These are phyloP conservation scores for Xylaria nigripes DNA, from an alignment of 495 filamentous ascomycete species.

Conservation along the genomic window DNA sequence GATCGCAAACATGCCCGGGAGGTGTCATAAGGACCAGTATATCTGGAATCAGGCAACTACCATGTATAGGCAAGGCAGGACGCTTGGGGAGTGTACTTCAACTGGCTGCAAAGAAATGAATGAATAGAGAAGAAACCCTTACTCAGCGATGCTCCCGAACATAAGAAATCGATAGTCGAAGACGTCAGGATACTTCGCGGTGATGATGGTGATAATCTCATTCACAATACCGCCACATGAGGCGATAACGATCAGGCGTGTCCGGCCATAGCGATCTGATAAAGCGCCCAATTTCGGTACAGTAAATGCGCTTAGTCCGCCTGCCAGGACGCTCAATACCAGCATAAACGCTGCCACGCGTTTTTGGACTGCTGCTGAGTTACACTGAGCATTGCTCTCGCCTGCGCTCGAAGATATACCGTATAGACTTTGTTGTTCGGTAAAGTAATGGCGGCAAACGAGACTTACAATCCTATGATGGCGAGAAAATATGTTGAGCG, in stretches of 20 bases:
- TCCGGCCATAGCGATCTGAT: slow-evolving; percentile 84
- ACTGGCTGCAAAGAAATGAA: no score
- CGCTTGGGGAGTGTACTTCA: no score
- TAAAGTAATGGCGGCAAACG: slow-evolving; percentile 71
- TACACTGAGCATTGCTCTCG: slow-evolving; percentile 64
- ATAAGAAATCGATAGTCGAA: slow-evolving; percentile 68
- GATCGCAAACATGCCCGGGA: not conserved
- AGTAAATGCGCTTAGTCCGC: slow-evolving; percentile 63
- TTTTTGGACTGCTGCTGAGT: slow-evolving; percentile 59
- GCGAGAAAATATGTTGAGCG: slow-evolving; percentile 7
- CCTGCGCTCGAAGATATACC: slow-evolving; percentile 60
- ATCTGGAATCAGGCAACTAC: not conserved
- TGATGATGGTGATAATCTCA: slow-evolving; percentile 68
- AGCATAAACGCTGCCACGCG: slow-evolving; percentile 70
- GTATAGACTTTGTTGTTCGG: slow-evolving; percentile 48
- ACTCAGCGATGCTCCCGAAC: slow-evolving; percentile 61
- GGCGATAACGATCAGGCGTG: slow-evolving; percentile 56
- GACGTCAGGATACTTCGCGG: slow-evolving; percentile 62
- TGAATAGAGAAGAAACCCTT: not conserved
- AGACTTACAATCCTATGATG: slow-evolving; percentile 55
- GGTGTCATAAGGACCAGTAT: not conserved
- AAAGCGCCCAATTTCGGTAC: slow-evolving; percentile 75
- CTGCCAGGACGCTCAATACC: slow-evolving; percentile 59
- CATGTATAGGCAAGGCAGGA: no score
- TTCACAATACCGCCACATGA: slow-evolving; percentile 57